Percentiles rank a stretch among this genome's conserved stretches.
Evolutionary conservation across 2,329 filamentous ascomycete genomes (phyloP).

Genomic region (Neofusicoccum ribis): DNA sequence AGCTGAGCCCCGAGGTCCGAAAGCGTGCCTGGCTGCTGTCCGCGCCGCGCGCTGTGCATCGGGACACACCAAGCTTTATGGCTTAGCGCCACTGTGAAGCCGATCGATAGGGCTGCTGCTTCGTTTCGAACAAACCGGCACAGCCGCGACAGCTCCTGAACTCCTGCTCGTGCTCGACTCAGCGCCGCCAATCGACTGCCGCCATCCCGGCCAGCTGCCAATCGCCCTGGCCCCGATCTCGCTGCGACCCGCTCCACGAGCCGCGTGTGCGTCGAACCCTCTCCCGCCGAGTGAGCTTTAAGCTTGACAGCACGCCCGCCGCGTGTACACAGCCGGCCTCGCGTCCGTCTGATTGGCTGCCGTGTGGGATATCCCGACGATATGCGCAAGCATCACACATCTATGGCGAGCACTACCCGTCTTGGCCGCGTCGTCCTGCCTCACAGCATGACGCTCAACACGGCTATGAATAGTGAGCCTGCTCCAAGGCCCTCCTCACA

Average conservation of each 20-base stretch:
- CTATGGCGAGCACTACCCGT: neutral
- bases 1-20: conserved; percentile 3
- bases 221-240: neutral
- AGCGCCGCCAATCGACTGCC: neutral
- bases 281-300: neutral
- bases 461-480: neutral
- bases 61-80: neutral
- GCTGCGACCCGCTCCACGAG: neutral
- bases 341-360: neutral
- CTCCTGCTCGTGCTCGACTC: neutral
- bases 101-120: neutral
- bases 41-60: neutral
- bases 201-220: neutral
- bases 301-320: neutral
- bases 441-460: neutral
- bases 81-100: conserved; percentile 2
- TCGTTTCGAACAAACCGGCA: neutral
- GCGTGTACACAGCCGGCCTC: neutral
- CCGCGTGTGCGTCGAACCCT: neutral
- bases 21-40: neutral
- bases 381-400: neutral
- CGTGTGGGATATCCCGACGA: neutral
- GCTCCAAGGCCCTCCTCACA: neutral
- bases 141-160: neutral
- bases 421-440: neutral